Evolutionary conservation across 108 stramenopile species (phyloP).

Genomic region (Nannochloropsis oceanica): DNA sequence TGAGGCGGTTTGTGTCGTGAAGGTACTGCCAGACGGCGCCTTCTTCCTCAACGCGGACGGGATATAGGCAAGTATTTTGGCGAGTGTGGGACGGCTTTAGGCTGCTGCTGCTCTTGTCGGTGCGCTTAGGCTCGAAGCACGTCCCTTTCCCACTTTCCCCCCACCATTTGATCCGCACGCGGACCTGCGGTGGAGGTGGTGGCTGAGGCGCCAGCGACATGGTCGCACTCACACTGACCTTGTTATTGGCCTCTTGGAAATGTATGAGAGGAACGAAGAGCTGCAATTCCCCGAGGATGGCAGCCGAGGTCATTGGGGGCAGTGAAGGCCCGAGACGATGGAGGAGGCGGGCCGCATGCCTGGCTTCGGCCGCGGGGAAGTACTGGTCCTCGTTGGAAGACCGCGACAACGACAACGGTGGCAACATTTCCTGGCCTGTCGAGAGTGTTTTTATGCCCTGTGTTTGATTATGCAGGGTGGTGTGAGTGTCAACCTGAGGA

Average conservation of each 20-base stretch:
- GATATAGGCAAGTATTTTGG: neutral
- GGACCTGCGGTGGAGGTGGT: neutral
- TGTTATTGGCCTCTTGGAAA: neutral
- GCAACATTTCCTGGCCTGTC: neutral
- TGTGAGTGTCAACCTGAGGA: no score
- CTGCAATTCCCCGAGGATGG: neutral
- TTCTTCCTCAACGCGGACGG: neutral
- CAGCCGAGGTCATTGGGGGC: neutral
- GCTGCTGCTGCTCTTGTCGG: neutral
- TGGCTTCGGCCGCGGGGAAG: neutral
- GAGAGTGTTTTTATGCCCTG: no score
- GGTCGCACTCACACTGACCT: neutral
- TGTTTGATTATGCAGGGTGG: no score
- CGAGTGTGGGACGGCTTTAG: neutral
- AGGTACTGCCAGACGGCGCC: neutral
- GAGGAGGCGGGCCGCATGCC: neutral
- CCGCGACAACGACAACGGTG: neutral
- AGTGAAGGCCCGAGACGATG: neutral
- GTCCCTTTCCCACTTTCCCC: neutral
- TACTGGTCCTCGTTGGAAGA: neutral
- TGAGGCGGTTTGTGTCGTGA: neutral
- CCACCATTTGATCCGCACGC: neutral
- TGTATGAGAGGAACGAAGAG: neutral
- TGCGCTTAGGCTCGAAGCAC: neutral
- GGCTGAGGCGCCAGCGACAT: neutral